Base-by-base conservation (phyloP, 805 yeast species). In the Henningerozyma blattae region DNA sequence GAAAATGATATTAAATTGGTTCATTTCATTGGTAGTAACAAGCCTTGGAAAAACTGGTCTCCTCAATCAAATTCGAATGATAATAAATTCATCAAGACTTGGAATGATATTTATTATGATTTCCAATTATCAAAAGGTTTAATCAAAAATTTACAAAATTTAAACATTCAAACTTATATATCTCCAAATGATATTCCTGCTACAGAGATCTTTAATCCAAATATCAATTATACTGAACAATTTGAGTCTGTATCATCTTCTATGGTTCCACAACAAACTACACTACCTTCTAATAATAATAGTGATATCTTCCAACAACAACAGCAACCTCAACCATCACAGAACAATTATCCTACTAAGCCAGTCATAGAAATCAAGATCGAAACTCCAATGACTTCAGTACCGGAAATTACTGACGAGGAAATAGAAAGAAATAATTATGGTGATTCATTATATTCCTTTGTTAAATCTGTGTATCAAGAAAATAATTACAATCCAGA, bases 21-120 rank as follows among this genome's bases (percentile, higher is more conserved):
- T 7, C 91, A 81, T 52, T 81, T 70, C 46, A 79, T 81, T 41
- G 89, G 89, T 0, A 58, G 68, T 3, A 44, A 47, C 12, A 77
- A 77, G 45, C 83, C 83, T 1, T 72, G 82, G 77, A 61, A 39
- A 32, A 33, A 32, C 13, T 40, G 45, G 44, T 22, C 40, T 17
- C 20, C 16, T 12, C 7, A 7, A 17, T 12, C 25, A 19, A 19
- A 19, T 16, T 13, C 6, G 8, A 17, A 16, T 17, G 15, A 17
- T 8, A 25, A 27, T 8, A 26, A 28, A 10, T 46, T 45, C 22
- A 26, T 34, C 2, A 34, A 39, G 14, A 36, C 28, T 13, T 49
- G 52, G 52, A 36, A 39, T 27, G 30, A 34, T 7, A 33, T 41
- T 4, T 46, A 43, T 32, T 15, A 33, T 13, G 44, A 41, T 4